Evolutionary conservation across 441 rosid species (phyloP), one percentile per base, ranked within the genome.

Genomic region (Theobroma grandiflorum): DNA sequence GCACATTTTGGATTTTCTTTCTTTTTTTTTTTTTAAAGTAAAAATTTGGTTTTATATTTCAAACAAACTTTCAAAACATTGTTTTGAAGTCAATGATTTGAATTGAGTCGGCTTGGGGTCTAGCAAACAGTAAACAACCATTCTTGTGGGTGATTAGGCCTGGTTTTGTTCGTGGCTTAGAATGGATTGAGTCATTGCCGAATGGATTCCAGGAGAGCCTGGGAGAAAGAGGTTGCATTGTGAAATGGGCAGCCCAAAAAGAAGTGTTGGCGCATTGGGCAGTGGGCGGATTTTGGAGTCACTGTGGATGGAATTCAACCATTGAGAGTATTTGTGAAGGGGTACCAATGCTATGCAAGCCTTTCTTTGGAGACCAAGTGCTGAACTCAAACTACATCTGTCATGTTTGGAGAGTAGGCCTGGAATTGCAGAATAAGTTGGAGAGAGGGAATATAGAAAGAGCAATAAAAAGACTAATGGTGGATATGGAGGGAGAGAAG

Each of bases 261-360:
- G 74, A 85, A 52, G 87, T 90, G 10, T 73, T 90, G 61, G 76
- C 20, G 0, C 89, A 85, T 64, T 52, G 37, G 0, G 78, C 86
- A 1, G 86, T 84, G 26, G 86, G 87, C 43, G 90, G n/a, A n/a
- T n/a, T n/a, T n/a, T n/a, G n/a, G n/a, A n/a, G n/a, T n/a, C n/a
- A n/a, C n/a, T n/a, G n/a, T 6, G 82, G 90, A 2, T 87, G 91
- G 89, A 89, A 87, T 73, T 89, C 90, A 0, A 82, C 85, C 1
- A n/a, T 89, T 3, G 90, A 85, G 63, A 84, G 89, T 26, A 40
- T 88, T 15, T 74, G 65, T 66, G 84, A 83, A 84, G 90, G 91
- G 43, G 83, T 86, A 0, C 93, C 89, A 8, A 78, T 86, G 82
- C 77, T 78, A 6, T 88, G 91, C 64, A 76, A 10, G 45, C 90